Base-by-base conservation (phyloP, 176 grass and related monocot genomes). In the Ensete glaucum region DNA sequence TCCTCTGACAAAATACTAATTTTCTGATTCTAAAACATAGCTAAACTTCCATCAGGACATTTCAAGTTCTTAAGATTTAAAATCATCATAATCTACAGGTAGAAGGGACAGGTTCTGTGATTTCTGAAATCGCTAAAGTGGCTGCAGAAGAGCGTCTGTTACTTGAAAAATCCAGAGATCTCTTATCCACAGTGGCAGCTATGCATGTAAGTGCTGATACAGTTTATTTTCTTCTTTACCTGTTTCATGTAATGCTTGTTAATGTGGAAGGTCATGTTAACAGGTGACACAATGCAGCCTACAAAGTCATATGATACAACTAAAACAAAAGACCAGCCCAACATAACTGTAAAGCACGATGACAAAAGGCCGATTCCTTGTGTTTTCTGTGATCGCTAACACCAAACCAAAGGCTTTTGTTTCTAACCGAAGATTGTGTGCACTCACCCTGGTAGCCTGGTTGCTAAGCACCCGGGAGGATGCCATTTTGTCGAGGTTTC, bases 201-300 rank as follows among this genome's bases (percentile, higher is more conserved):
- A 86, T 88, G 68, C 85, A 95, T 67, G 85, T 95, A 83, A 90
- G 91, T 69, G 24, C 15, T 73, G 11, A 16, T 20, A n/a, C 19
- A 7, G 8, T 27, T 51, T 72, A 27, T 43, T 24, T 8, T 25
- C 25, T 20, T 14, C 22, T 11, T 56, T 9, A 25, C 24, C 20
- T 1, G 53, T 24, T 26, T 56, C 2, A 15, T 29, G 20, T 9
- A 16, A 25, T 27, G 7, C 13, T 56, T 24, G 19, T 73, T 27
- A 27, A 73, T 26, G 15, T n/a, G 17, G 13, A 62, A 26, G 23
- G 19, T 55, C 15, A 49, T 27, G 20, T 22, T 62, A 56, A 73
- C 71, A 73, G 71, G 71, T 73, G 13, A 55, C 71, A 8, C 50
- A 54, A 55, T 73, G 71, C 3, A 73, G 71, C 53, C 71, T 73